Percentiles rank a stretch among this genome's conserved stretches.
Evolutionary conservation across 352 stramenopile genomes (phyloP).

Genomic region (Globisporangium recalcitrans): DNA sequence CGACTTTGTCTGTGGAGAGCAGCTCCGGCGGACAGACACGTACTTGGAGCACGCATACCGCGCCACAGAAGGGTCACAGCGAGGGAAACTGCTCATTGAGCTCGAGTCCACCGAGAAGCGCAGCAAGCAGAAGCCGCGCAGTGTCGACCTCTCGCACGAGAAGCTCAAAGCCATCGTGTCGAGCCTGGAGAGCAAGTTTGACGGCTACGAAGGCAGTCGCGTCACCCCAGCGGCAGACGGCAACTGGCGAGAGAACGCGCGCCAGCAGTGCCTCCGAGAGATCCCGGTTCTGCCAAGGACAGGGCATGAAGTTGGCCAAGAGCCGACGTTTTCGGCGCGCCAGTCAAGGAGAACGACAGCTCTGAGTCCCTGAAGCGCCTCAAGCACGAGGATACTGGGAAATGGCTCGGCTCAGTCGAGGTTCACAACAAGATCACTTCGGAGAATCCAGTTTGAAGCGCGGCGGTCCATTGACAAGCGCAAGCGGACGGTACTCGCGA

Average conservation of each 20-base stretch:
- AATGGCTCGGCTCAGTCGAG: slow-evolving; percentile 70
- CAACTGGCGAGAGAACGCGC: slow-evolving; percentile 51
- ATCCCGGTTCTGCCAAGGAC: slow-evolving; percentile 58
- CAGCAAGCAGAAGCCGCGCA: slow-evolving; percentile 71
- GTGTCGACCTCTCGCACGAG: slow-evolving; percentile 50
- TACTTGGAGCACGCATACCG: slow-evolving; percentile 61
- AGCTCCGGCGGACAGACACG: slow-evolving; percentile 57
- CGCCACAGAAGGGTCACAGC: slow-evolving; percentile 30
- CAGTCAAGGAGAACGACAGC: slow-evolving; percentile 38
- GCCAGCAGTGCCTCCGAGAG: slow-evolving; percentile 47
- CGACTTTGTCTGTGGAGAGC: slow-evolving; percentile 66
- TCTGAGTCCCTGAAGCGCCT: slow-evolving; percentile 36
- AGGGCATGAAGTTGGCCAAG: slow-evolving; percentile 50
- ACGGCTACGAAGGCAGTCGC: slow-evolving; percentile 60
- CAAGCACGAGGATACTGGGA: slow-evolving; percentile 38
- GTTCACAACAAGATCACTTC: slow-evolving; percentile 42
- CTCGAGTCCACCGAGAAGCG: slow-evolving; percentile 57
- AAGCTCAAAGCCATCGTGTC: slow-evolving; percentile 61
- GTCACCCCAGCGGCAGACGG: slow-evolving; percentile 61
- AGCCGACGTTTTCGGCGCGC: slow-evolving; percentile 46
- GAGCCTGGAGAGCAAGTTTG: slow-evolving; percentile 60
- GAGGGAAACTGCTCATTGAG: slow-evolving; percentile 64
- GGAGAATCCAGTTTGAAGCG: slow-evolving; percentile 61
- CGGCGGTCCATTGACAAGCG: slow-evolving; percentile 50
- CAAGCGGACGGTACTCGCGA: slow-evolving; percentile 70